These are phyloP conservation scores for Clitopilus passeckerianus DNA, from an alignment of 768 basidiomycete genomes.

Conservation along the genomic window DNA sequence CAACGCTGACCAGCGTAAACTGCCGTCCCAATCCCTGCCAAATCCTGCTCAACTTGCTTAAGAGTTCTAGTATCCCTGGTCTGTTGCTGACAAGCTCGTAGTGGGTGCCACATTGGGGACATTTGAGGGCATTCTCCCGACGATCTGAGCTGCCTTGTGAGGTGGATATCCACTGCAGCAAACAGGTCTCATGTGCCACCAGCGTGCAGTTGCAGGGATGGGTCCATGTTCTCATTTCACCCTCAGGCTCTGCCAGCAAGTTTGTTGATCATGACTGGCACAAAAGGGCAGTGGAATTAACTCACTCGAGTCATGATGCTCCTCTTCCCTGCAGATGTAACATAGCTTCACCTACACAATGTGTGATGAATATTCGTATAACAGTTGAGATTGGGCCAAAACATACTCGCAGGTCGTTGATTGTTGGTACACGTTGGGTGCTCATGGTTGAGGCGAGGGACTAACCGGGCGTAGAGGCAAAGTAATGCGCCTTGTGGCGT, in stretches of 20 bases:
- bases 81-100: constrained; percentile 69
- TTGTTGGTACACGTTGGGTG: constrained; percentile 15
- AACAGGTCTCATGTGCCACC: constrained; percentile 74
- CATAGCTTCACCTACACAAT: constrained; percentile 59
- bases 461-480: neutral
- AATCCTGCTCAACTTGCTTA: constrained; percentile 46
- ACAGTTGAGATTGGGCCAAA: neutral
- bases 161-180: constrained; percentile 75
- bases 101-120: constrained; percentile 66
- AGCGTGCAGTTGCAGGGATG: constrained; percentile 82
- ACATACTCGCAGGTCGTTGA: constrained; percentile 23
- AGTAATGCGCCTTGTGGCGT: neutral
- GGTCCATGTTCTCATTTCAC: constrained; percentile 58
- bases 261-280: neutral
- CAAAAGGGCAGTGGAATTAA: constrained; percentile 2
- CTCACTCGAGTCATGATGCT: constrained; percentile 42
- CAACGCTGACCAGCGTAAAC: constrained; percentile 45
- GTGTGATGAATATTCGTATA: neutral
- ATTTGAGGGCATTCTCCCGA: constrained; percentile 66
- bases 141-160: constrained; percentile 54
- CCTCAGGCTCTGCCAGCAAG: constrained; percentile 31
- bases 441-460: constrained; percentile 3
- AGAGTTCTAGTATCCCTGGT: constrained; percentile 41
- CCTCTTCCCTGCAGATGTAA: constrained; percentile 79
- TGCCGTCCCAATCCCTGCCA: constrained; percentile 48